Evolutionary conservation across 2,329 filamentous ascomycete genomes (phyloP).

Genomic region (Penicillium sp.): DNA sequence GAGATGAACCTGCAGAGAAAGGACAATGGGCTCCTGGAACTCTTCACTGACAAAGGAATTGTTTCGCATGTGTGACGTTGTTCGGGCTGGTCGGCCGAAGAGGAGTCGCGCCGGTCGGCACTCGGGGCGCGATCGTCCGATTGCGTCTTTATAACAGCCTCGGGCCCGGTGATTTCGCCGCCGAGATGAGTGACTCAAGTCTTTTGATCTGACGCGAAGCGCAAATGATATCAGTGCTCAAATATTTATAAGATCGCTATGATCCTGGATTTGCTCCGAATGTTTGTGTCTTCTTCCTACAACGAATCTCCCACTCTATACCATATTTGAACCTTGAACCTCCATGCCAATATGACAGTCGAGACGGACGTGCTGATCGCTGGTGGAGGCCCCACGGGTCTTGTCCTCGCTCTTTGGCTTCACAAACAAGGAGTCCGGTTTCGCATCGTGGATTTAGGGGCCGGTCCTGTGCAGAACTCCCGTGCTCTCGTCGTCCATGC

Average conservation of each 20-base stretch:
- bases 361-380: constrained; percentile 26
- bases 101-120: constrained; percentile 1
- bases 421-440: constrained; percentile 24
- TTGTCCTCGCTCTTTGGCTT: constrained; percentile 31
- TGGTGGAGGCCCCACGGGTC: constrained; percentile 30
- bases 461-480: constrained; percentile 36
- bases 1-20: neutral
- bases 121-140: constrained; percentile 8
- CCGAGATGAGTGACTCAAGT: neutral
- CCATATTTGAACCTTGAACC: neutral
- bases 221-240: neutral
- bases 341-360: neutral
- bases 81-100: neutral
- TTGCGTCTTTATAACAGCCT: neutral
- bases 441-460: constrained; percentile 46
- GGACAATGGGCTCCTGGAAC: neutral
- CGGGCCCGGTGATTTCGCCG: constrained; percentile 13
- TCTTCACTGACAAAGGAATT: neutral
- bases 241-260: neutral
- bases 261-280: neutral
- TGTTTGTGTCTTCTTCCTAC: neutral
- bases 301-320: neutral
- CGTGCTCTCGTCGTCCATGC: constrained; percentile 46
- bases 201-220: neutral
- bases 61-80: neutral